Evolutionary conservation across 2,329 filamentous ascomycete species (phyloP), one percentile per base, ranked within the genome.

Genomic region (Neoascochyta sp.): DNA sequence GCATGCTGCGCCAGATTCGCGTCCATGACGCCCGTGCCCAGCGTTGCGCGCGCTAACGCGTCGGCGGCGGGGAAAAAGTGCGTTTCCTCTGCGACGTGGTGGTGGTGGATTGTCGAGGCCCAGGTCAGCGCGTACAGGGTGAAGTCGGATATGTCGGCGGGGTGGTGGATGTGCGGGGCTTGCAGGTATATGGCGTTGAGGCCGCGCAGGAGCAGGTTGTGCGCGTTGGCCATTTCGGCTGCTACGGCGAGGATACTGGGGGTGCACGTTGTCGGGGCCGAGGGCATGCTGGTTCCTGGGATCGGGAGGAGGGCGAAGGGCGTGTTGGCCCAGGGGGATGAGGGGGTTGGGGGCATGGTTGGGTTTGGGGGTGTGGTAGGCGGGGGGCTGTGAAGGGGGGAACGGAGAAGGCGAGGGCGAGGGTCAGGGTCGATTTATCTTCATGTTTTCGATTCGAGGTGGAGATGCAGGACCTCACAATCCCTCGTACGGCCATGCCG

Each of bases 161-260:
- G 27, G 1, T 15, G 53, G 36, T 23, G 49, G 28, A 23, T 46
- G 42, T 24, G 50, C 4, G 38, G 32, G 2, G 34, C 54, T 42
- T 67, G 62, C 15, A 52, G 51, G 39, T 60, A 63, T 23, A 64
- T 53, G 23, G 48, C 43, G 46, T 64, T 64, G 11, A 64, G 44
- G 4, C 55, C 52, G n/a, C 61, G 55, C 14, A 64, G 45, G 3
- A 64, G 52, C 27, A 45, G 41, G 32, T 64, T 63, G 42, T 64
- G 62, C 1, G 48, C 58, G 10, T 54, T 51, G 5, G 54, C 44
- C 58, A 62, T 62, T 29, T 64, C 48, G 9, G 43, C 50, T 24
- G 52, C 54, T n/a, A 32, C 23, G 9, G 22, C n/a, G 25, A 60
- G 38, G 21, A 65, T 53, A 26, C 54, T 32, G 22, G 63, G 55